Evolutionary conservation across 805 yeast species (phyloP), one percentile per base, ranked within the genome.

Genomic region (Metschnikowia santaceciliae): DNA sequence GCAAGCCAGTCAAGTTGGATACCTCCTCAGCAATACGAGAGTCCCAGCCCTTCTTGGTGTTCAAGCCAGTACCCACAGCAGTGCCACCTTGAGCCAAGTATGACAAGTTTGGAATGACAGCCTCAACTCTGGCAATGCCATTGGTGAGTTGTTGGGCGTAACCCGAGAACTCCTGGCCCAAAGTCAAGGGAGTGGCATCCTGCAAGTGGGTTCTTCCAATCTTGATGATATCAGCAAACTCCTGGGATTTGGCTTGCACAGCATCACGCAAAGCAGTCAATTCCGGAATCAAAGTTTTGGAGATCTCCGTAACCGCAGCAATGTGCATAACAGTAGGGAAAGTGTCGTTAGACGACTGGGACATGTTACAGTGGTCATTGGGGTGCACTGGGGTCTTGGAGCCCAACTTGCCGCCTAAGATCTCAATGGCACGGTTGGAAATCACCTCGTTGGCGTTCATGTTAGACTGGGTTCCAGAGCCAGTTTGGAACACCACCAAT

Each of bases 321-420:
- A 94, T 92, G 77, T 94, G 99, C 99, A 94, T 94, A 50, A 92
- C 99, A 35, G 99, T 91, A 61, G 99, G 99, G 88, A 94, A 94
- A 49, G 98, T 94, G 75, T 94, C 99, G 71, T 94, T 94, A 43
- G 97, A 90, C n/a, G 96, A 89, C 76, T 94, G 98, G 17, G 97
- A 88, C 89, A 90, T 91, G 80, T 94, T 94, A 64, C 91, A 95
- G 75, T 94, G 98, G 73, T 94, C 98, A 75, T 94, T 94, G 59
- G 99, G 99, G 74, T 94, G 99, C 50, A 94, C 96, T 32, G 96
- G 96, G 56, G 74, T 79, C 78, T 94, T 94, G 55, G 96, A 85
- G 54, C 99, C 99, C 65, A 86, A 74, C 65, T 78, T 80, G 54
- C 98, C 99, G 56, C 97, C 98, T 59, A 94, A 80, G 48, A 94